A percentile compares a stretch with the other conserved stretches of the same genome.
Evolutionary conservation across 1,139 yeast genomes (phyloP).

Genomic region (Debaryomyces robertsiae): DNA sequence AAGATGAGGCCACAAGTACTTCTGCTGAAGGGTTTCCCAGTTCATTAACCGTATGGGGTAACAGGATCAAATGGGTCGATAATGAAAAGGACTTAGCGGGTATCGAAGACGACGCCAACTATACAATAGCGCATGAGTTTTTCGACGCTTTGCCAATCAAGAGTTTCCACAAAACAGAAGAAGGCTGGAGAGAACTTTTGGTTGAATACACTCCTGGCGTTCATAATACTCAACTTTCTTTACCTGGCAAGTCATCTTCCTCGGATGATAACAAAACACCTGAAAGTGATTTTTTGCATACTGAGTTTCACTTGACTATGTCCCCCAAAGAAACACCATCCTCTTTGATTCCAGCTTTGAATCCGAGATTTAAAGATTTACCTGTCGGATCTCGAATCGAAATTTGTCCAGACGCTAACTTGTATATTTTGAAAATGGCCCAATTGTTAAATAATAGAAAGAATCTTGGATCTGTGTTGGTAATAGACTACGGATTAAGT

Average conservation of each 20-base stretch:
- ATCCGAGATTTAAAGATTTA: conserved; percentile 54
- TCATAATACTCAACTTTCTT: conserved; percentile 39
- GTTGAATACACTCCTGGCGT: conserved; percentile 57
- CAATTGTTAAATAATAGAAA: conserved; percentile 38
- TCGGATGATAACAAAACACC: conserved; percentile 12
- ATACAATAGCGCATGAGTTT: conserved; percentile 80
- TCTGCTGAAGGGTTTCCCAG: conserved; percentile 35
- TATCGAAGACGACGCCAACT: conserved; percentile 52
- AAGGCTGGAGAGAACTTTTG: conserved; percentile 78
- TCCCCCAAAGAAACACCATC: conserved; percentile 67
- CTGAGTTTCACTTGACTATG: conserved; percentile 60
- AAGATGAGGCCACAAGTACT: conserved; percentile 18
- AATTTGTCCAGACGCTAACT: conserved; percentile 73
- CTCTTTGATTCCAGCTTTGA: conserved; percentile 57
- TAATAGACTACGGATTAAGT: conserved; percentile 77
- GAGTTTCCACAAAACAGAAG: conserved; percentile 59
- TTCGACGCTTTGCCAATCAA: conserved; percentile 86
- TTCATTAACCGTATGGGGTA: conserved; percentile 56
- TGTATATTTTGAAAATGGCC: conserved; percentile 50
- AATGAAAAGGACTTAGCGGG: conserved; percentile 58
- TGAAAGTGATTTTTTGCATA: conserved; percentile 24
- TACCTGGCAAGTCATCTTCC: conserved; percentile 21
- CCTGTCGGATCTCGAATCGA: conserved; percentile 66
- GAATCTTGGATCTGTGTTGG: conserved; percentile 61
- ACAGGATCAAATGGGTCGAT: conserved; percentile 66